Percentiles rank a stretch among this genome's conserved stretches.
Conservation (phyloP, 139 green algal genomes). For the Yamagishiella unicocca region DNA sequence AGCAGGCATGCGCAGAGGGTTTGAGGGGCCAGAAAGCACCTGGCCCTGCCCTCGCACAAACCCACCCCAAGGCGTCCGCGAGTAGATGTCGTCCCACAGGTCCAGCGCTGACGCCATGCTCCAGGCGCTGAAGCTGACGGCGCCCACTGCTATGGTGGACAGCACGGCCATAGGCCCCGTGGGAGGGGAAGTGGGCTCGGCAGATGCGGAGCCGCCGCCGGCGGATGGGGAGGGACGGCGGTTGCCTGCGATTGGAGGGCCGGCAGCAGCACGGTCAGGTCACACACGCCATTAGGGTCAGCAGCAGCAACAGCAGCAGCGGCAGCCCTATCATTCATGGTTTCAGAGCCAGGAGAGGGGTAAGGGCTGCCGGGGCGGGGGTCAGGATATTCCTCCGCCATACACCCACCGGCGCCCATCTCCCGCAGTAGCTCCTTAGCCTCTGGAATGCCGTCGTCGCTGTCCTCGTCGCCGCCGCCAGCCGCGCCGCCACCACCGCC, state of each 20-base stretch:
- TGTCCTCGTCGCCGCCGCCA: conserved; percentile 9
- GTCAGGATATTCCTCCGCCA: background rate
- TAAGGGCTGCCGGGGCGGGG: too few species aligned
- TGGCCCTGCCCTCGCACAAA: too few species aligned
- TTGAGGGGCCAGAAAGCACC: too few species aligned
- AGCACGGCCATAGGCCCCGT: background rate
- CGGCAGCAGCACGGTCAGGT: too few species aligned
- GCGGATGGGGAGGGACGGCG: background rate
- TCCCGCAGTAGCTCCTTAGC: conserved; percentile 45
- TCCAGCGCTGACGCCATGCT: background rate
- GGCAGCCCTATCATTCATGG: too few species aligned
- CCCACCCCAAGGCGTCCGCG: conserved; percentile 38
- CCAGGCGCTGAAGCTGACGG: conserved; percentile 22
- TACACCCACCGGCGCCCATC: background rate
- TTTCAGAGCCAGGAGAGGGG: too few species aligned
- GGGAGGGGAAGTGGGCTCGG: background rate
- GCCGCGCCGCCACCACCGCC: background rate
- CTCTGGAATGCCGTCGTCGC: conserved; percentile 31
- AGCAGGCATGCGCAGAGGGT: too few species aligned
- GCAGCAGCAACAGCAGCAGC: too few species aligned
- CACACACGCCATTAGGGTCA: too few species aligned
- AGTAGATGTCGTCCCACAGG: conserved; percentile 14
- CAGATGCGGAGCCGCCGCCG: too few species aligned
- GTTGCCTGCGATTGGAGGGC: too few species aligned
- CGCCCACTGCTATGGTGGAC: conserved; percentile 27